Conservation (phyloP, 306 rosid genomes). For the Phaseolus lunatus region DNA sequence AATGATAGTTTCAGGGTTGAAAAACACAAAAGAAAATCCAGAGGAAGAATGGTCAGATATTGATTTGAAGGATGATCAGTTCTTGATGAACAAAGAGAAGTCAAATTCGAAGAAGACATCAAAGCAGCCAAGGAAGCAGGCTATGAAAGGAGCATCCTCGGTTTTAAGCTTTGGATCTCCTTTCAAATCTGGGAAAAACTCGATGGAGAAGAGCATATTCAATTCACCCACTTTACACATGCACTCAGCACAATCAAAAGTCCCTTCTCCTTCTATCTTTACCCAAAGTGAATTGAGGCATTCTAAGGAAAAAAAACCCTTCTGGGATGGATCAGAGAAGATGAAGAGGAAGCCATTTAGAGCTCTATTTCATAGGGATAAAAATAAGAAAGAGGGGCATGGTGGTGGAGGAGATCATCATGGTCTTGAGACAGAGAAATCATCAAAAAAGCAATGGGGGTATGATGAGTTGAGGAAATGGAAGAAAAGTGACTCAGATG, state of each 20-base stretch:
- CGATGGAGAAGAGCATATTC: slow-evolving; percentile 73
- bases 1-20: slow-evolving; percentile 50
- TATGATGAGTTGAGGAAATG: slow-evolving; percentile 64
- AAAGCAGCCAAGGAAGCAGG: slow-evolving; percentile 61
- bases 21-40: slow-evolving; percentile 49
- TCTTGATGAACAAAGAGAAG: slow-evolving; percentile 55
- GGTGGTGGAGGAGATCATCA: slow-evolving; percentile 20
- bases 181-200: slow-evolving; percentile 57
- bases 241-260: slow-evolving; percentile 30
- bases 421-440: slow-evolving; percentile 32
- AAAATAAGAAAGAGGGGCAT: slow-evolving; percentile 38
- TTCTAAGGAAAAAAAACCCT: slow-evolving; percentile 37
- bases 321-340: slow-evolving; percentile 36
- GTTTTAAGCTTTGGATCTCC: slow-evolving; percentile 63
- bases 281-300: slow-evolving; percentile 32
- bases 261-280: slow-evolving; percentile 17
- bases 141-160: slow-evolving; percentile 68
- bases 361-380: slow-evolving; percentile 44
- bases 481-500: slow-evolving; percentile 68
- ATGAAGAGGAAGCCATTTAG: slow-evolving; percentile 48
- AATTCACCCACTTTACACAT: slow-evolving; percentile 47
- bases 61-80: slow-evolving; percentile 78
- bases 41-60: slow-evolving; percentile 88
- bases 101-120: slow-evolving; percentile 61
- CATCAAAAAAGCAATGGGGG: slow-evolving; percentile 47